Conservation (phyloP, 2,329 filamentous ascomycete genomes). For the Beauveria scarabaeidicola region DNA sequence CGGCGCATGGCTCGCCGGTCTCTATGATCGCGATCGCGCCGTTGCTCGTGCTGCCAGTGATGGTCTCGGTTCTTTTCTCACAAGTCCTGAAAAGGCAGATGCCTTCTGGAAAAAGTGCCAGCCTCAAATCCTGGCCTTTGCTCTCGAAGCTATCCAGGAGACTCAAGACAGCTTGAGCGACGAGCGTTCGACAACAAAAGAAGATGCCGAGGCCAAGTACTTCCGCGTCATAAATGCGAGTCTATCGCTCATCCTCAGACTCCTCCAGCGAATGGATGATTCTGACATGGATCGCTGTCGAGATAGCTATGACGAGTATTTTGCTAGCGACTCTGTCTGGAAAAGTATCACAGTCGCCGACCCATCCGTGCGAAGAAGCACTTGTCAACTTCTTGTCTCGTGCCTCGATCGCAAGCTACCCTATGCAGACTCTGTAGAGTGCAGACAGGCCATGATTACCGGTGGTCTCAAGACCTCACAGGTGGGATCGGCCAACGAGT, state of each 20-base stretch:
- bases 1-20: constrained; percentile 83
- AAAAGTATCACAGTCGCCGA: constrained; percentile 57
- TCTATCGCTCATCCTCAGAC: constrained; percentile 44
- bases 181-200: constrained; percentile 70
- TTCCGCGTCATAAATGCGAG: constrained; percentile 58
- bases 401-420: constrained; percentile 42
- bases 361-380: constrained; percentile 39
- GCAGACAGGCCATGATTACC: constrained; percentile 55
- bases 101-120: constrained; percentile 79
- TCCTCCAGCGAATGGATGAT: constrained; percentile 40
- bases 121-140: constrained; percentile 70
- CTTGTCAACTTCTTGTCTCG: constrained; percentile 41
- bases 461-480: constrained; percentile 69
- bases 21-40: constrained; percentile 74
- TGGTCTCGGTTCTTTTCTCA: constrained; percentile 66
- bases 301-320: constrained; percentile 54
- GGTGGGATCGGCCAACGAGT: constrained; percentile 62
- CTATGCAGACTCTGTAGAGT: constrained; percentile 39
- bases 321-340: constrained; percentile 61
- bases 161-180: constrained; percentile 78
- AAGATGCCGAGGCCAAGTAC: constrained; percentile 83
- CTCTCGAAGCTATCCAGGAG: constrained; percentile 71
- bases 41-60: constrained; percentile 71
- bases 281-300: constrained; percentile 52
- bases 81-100: constrained; percentile 67